Evolutionary conservation across 2,329 filamentous ascomycete genomes (phyloP).

Genomic region (Zasmidium angulare): DNA sequence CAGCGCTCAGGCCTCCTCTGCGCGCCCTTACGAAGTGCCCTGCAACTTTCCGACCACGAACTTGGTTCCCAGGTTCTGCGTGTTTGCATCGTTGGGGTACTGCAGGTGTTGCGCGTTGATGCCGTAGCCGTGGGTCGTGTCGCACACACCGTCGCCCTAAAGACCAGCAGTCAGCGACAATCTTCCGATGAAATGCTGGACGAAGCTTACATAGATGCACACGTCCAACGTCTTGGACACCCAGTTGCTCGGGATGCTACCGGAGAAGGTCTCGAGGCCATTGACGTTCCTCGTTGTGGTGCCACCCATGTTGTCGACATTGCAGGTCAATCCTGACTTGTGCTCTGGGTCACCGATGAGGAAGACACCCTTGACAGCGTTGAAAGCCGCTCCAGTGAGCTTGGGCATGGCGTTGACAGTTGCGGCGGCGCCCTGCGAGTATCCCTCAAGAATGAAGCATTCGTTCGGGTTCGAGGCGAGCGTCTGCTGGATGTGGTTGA

Average conservation of each 20-base stretch:
- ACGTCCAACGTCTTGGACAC: constrained; percentile 39
- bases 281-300: constrained; percentile 35
- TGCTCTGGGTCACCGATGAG: constrained; percentile 38
- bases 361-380: constrained; percentile 40
- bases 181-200: too few relatives aligned
- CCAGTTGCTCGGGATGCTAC: constrained; percentile 35
- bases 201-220: constrained; percentile 25
- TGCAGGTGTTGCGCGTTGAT: constrained; percentile 35
- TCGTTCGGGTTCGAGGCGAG: constrained; percentile 28
- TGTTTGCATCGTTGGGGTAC: constrained; percentile 29
- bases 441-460: constrained; percentile 41
- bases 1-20: too few relatives aligned
- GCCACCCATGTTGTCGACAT: constrained; percentile 38
- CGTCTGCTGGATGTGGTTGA: constrained; percentile 33
- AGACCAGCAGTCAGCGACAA: constrained; percentile 7
- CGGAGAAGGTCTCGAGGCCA: constrained; percentile 19
- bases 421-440: constrained; percentile 39
- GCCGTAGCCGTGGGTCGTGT: constrained; percentile 34
- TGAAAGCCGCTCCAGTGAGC: constrained; percentile 34
- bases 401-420: constrained; percentile 36
- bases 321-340: constrained; percentile 35
- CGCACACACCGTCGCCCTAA: constrained; percentile 39
- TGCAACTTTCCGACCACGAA: constrained; percentile 25
- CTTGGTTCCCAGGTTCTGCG: constrained; percentile 33
- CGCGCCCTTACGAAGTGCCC: constrained; percentile 8